Percentiles rank a stretch among this genome's conserved stretches.
Evolutionary conservation across 2,329 filamentous ascomycete genomes (phyloP).

Genomic region (Aspergillus sp.): DNA sequence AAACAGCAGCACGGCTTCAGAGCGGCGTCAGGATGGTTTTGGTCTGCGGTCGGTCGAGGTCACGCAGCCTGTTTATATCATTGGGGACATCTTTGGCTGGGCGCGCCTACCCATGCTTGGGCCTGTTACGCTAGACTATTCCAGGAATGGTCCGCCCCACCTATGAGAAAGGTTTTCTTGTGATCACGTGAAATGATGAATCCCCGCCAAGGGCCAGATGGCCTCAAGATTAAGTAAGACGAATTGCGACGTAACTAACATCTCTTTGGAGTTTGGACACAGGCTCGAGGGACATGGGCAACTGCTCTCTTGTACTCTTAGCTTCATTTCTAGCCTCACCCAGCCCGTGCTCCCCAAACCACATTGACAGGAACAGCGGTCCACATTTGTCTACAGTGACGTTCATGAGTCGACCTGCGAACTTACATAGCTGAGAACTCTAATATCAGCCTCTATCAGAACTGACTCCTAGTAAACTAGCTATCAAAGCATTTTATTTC

Average conservation of each 20-base stretch:
- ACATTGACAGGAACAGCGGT: background rate
- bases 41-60: constrained; percentile 35
- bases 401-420: background rate
- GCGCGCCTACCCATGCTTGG: constrained; percentile 44
- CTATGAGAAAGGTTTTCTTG: constrained; percentile 28
- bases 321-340: background rate
- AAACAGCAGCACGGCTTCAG: constrained; percentile 7
- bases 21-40: constrained; percentile 7
- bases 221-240: constrained; percentile 15
- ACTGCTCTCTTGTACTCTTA: background rate
- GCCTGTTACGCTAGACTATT: constrained; percentile 30
- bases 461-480: background rate
- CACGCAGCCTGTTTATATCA: constrained; percentile 50
- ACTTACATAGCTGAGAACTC: background rate
- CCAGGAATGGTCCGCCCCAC: constrained; percentile 28
- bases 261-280: background rate
- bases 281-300: background rate
- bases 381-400: background rate
- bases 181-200: constrained; percentile 24
- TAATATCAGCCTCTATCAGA: background rate
- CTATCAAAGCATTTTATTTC: background rate
- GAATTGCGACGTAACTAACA: no score
- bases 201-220: constrained; percentile 38
- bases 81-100: constrained; percentile 40
- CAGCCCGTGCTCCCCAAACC: background rate